Percentiles rank a stretch among this genome's conserved stretches.
Evolutionary conservation across 129 eudicot species (phyloP).

Genomic region (Glebionis coronaria): DNA sequence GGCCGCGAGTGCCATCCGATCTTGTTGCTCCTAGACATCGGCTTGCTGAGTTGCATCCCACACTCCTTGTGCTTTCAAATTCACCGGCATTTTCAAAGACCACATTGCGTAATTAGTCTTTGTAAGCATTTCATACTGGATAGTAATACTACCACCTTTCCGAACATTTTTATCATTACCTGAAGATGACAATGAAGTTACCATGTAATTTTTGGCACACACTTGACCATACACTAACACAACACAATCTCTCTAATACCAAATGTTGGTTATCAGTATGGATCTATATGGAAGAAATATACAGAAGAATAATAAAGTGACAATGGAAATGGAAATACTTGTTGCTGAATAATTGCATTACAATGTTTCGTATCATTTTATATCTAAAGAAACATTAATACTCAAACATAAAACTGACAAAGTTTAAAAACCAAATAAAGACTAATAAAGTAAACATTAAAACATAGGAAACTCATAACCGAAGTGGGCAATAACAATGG

Average conservation of each 20-base stretch:
- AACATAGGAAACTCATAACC: too few species aligned
- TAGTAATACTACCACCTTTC: not conserved
- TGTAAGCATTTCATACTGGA: not conserved
- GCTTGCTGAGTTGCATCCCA: not conserved
- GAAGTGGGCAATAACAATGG: too few species aligned
- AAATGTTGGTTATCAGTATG: too few species aligned
- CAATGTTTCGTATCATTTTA: too few species aligned
- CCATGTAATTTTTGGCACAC: not conserved
- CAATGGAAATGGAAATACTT: too few species aligned
- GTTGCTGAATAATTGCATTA: too few species aligned
- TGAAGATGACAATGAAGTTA: not conserved
- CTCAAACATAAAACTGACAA: too few species aligned
- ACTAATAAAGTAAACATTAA: too few species aligned
- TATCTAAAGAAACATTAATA: too few species aligned
- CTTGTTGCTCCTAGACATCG: not conserved
- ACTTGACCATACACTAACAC: not conserved
- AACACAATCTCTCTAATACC: too few species aligned
- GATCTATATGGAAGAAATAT: too few species aligned
- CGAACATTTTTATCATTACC: not conserved
- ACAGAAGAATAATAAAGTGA: not conserved
- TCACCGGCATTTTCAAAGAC: not conserved
- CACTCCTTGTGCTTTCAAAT: slow-evolving; percentile 11
- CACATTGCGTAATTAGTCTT: not conserved
- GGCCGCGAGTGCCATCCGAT: not conserved
- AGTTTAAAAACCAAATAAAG: too few species aligned